Evolutionary conservation across 768 basidiomycete species (phyloP).

Genomic region (Tubosaeta sp.): DNA sequence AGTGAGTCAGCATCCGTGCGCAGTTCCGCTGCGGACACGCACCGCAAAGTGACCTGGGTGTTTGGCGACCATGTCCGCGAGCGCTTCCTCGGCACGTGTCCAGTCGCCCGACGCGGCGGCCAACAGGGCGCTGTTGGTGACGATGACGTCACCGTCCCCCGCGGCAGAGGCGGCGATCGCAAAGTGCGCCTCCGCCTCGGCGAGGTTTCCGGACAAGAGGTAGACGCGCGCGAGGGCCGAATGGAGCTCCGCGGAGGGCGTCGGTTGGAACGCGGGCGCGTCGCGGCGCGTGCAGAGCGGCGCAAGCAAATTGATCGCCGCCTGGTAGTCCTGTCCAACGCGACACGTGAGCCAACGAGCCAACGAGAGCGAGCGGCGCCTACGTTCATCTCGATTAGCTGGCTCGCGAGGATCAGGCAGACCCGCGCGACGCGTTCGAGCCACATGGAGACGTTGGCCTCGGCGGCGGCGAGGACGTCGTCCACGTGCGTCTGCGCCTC

Average conservation of each 20-base stretch:
- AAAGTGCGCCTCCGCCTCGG: slow-evolving; percentile 57
- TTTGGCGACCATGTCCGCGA: slow-evolving; percentile 42
- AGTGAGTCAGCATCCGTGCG: neutral
- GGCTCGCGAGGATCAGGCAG: slow-evolving; percentile 75
- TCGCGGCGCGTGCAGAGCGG: slow-evolving; percentile 52
- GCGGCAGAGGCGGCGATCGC: slow-evolving; percentile 36
- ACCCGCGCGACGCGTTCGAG: slow-evolving; percentile 73
- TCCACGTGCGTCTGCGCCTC: slow-evolving; percentile 8
- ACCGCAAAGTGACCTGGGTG: slow-evolving; percentile 63
- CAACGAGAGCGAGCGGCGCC: slow-evolving; percentile 4
- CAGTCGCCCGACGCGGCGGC: slow-evolving; percentile 71
- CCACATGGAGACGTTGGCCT: slow-evolving; percentile 62
- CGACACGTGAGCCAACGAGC: neutral
- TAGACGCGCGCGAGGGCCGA: slow-evolving; percentile 72
- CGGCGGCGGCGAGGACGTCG: slow-evolving; percentile 22
- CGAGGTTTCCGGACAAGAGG: slow-evolving; percentile 66
- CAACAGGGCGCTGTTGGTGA: slow-evolving; percentile 64
- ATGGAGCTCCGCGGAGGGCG: slow-evolving; percentile 50
- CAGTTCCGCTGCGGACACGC: slow-evolving; percentile 7
- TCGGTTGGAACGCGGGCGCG: slow-evolving; percentile 9
- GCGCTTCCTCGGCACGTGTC: slow-evolving; percentile 44
- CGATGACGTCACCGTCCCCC: slow-evolving; percentile 41
- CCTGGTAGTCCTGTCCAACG: slow-evolving; percentile 56
- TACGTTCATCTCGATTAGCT: slow-evolving; percentile 84
- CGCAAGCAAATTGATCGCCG: slow-evolving; percentile 63